A percentile compares a stretch with the other conserved stretches of the same genome.
phyloP scores from a whole-genome alignment of 2,329 filamentous ascomycete genomes.

The Laburnicola sp. region DNA sequence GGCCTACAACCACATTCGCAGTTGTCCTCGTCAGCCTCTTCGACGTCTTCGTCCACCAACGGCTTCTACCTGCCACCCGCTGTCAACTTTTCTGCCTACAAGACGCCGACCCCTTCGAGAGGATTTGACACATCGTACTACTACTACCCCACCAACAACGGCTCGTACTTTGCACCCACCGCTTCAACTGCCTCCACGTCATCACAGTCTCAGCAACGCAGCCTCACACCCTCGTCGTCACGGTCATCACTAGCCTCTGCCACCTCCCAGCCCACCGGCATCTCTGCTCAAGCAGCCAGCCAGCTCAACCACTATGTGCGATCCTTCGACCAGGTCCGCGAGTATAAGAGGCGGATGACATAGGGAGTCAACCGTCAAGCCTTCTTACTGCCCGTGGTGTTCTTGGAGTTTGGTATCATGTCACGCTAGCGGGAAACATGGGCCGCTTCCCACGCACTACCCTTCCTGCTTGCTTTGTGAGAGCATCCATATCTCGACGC shows the following conservation, averaged over 20 bases:
- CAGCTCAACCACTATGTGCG: conserved; percentile 85
- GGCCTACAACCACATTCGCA: conserved; percentile 43
- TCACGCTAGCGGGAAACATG: not conserved
- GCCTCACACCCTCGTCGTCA: conserved; percentile 67
- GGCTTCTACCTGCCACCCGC: conserved; percentile 72
- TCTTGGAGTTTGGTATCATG: conserved; percentile 2
- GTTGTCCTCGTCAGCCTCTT: conserved; percentile 58
- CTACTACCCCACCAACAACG: conserved; percentile 40
- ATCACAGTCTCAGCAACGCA: conserved; percentile 41
- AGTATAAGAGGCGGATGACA: conserved; percentile 51
- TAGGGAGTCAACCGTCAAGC: not conserved
- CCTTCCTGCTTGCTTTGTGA: conserved; percentile 1
- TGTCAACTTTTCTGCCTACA: conserved; percentile 71
- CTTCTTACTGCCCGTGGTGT: conserved; percentile 4
- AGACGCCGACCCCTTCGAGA: conserved; percentile 56
- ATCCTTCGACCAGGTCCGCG: conserved; percentile 82
- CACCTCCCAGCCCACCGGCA: conserved; percentile 56
- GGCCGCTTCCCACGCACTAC: not conserved
- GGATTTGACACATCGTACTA: conserved; percentile 44
- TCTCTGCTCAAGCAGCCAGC: conserved; percentile 76
- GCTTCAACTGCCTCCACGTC: conserved; percentile 25
- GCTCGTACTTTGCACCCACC: conserved; percentile 43
- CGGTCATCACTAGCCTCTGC: conserved; percentile 81
- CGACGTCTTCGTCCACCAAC: conserved; percentile 55
- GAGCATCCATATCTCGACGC: not conserved